phyloP scores from a whole-genome alignment of 495 filamentous ascomycete genomes.

The Penicillium egyptiacum region DNA sequence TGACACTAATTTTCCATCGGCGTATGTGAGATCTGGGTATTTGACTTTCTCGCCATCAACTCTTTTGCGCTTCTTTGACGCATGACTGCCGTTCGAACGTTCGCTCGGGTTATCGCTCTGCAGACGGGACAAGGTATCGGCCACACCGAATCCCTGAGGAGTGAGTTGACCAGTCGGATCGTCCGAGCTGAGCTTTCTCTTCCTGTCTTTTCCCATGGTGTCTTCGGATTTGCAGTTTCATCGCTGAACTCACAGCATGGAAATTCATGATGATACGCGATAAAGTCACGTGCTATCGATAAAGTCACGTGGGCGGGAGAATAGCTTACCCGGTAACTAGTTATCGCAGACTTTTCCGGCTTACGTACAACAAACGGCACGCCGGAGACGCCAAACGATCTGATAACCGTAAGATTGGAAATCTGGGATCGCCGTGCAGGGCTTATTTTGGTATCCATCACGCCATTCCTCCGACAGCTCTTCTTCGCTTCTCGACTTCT shows the following conservation, averaged over 20 bases:
- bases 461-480: conserved; percentile 19
- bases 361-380: background rate
- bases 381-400: conserved; percentile 18
- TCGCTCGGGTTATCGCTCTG: conserved; percentile 25
- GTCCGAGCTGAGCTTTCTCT: conserved; percentile 40
- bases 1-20: conserved; percentile 65
- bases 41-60: conserved; percentile 61
- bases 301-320: background rate
- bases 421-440: conserved; percentile 27
- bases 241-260: background rate
- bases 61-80: conserved; percentile 40
- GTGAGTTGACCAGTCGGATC: conserved; percentile 22
- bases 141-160: conserved; percentile 30
- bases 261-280: conserved; percentile 21
- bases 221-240: background rate
- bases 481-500: background rate
- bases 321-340: background rate
- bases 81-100: conserved; percentile 25
- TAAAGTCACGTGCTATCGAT: background rate
- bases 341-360: background rate
- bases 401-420: conserved; percentile 31
- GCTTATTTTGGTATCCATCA: conserved; percentile 18
- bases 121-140: conserved; percentile 34
- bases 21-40: conserved; percentile 73
- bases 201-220: conserved; percentile 29